Evolutionary conservation across 306 rosid genomes (phyloP).

Genomic region (Ziziphus jujuba): DNA sequence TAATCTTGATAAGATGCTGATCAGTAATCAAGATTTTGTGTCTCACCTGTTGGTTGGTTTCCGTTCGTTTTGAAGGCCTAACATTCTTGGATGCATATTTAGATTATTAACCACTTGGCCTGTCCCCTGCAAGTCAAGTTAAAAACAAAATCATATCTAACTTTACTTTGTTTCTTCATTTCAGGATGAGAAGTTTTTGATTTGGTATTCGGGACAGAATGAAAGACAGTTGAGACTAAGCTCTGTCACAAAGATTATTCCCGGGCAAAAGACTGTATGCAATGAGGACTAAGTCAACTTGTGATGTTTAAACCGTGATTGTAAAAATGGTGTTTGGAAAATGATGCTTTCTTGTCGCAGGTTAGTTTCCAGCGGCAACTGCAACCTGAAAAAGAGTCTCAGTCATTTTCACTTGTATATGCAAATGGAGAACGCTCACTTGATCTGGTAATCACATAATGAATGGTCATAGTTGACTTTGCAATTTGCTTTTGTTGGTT

Average conservation of each 20-base stretch:
- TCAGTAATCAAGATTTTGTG: neutral
- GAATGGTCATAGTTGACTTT: neutral
- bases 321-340: neutral
- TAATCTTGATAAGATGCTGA: conserved; percentile 2
- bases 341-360: conserved; percentile 45
- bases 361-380: conserved; percentile 53
- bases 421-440: conserved; percentile 75
- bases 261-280: conserved; percentile 71
- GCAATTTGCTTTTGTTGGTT: conserved; percentile 1
- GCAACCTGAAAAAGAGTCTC: conserved; percentile 57
- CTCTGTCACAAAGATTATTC: conserved; percentile 54
- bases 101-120: neutral
- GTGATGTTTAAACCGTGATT: neutral
- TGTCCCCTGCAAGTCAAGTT: too few species aligned
- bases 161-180: conserved; percentile 20
- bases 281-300: conserved; percentile 17
- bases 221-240: conserved; percentile 74
- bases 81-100: neutral
- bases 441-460: conserved; percentile 58
- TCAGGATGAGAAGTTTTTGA: conserved; percentile 82
- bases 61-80: neutral
- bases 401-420: conserved; percentile 70
- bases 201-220: conserved; percentile 74
- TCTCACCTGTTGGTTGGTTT: neutral
- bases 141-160: neutral